Conservation (phyloP, 1,284 basidiomycete species). For the Trichosporon sp. region DNA sequence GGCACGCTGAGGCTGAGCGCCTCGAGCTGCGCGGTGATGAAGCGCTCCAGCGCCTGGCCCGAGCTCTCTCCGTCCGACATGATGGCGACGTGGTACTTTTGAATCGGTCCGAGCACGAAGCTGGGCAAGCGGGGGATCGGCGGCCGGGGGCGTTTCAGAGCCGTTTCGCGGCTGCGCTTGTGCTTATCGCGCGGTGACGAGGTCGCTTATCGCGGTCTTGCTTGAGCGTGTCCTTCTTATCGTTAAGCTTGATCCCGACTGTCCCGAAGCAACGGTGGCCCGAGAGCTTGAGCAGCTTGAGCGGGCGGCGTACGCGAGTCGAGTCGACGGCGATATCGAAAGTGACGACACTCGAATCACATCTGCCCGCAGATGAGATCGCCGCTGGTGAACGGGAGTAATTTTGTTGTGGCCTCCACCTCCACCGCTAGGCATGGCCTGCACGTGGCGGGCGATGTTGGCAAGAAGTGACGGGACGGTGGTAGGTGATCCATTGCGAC, state of each 20-base stretch:
- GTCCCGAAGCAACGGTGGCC: too few relatives aligned
- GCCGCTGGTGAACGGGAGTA: background rate
- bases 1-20: conserved; percentile 34
- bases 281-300: too few relatives aligned
- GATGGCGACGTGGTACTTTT: background rate
- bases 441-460: too few relatives aligned
- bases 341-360: background rate
- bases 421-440: background rate
- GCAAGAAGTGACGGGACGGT: too few relatives aligned
- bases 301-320: background rate
- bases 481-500: too few relatives aligned
- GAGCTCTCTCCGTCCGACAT: conserved; percentile 8
- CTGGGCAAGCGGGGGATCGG: too few relatives aligned
- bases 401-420: background rate
- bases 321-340: background rate
- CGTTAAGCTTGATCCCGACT: background rate
- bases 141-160: background rate
- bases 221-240: background rate
- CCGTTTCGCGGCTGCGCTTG: background rate
- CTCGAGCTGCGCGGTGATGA: conserved; percentile 33
- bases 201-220: background rate
- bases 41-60: conserved; percentile 41
- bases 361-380: background rate
- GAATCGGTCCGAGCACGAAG: background rate
- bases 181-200: background rate